These are phyloP conservation scores for Apiospora marii DNA, from an alignment of 2,329 filamentous ascomycete species.

Conservation along the genomic window DNA sequence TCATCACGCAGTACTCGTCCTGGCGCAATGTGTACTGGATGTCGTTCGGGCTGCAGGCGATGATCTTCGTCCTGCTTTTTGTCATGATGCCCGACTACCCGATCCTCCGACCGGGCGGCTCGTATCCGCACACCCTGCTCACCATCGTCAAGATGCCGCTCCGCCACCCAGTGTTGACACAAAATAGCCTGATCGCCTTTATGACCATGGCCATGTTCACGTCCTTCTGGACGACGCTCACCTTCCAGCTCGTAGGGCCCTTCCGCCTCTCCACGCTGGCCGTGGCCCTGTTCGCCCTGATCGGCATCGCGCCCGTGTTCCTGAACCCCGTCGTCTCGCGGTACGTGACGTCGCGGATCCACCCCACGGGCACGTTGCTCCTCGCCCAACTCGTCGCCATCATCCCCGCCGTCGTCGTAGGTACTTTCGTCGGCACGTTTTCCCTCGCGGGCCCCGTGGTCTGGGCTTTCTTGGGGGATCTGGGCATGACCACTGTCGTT, in stretches of 20 bases:
- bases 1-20: conserved; percentile 72
- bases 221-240: conserved; percentile 68
- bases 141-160: conserved; percentile 69
- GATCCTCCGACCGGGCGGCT: conserved; percentile 67
- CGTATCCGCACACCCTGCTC: conserved; percentile 69
- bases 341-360: conserved; percentile 17
- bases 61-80: conserved; percentile 70
- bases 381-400: not conserved
- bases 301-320: conserved; percentile 18
- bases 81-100: conserved; percentile 83
- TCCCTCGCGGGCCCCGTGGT: conserved; percentile 34
- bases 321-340: conserved; percentile 24
- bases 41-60: conserved; percentile 72
- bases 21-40: conserved; percentile 85
- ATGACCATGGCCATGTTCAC: conserved; percentile 58
- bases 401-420: conserved; percentile 23
- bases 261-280: conserved; percentile 72
- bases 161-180: conserved; percentile 71
- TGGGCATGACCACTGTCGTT: conserved; percentile 32
- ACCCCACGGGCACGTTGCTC: conserved; percentile 23
- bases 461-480: conserved; percentile 33
- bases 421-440: conserved; percentile 31
- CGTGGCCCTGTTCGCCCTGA: conserved; percentile 64
- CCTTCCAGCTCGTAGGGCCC: conserved; percentile 75
- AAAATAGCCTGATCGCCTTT: conserved; percentile 72